Percentiles rank a stretch among this genome's conserved stretches.
These are phyloP conservation scores for Neurospora cerealis DNA, from an alignment of 495 filamentous ascomycete genomes.

Conservation along the genomic window DNA sequence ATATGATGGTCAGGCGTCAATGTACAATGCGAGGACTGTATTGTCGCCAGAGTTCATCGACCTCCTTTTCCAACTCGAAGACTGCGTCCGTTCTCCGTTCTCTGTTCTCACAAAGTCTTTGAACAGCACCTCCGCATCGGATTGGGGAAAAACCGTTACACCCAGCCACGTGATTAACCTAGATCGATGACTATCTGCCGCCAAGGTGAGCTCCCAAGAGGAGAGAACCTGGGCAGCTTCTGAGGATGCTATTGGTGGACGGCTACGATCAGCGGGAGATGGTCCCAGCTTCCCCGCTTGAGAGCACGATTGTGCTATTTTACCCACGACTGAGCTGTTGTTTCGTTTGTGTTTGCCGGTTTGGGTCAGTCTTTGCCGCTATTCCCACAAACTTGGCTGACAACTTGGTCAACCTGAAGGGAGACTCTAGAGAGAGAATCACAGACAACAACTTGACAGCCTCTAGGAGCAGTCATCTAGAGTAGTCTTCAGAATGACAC, in stretches of 20 bases:
- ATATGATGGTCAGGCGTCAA: constrained; percentile 17
- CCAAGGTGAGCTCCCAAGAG: not conserved
- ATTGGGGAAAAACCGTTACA: constrained; percentile 2
- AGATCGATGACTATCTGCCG: not conserved
- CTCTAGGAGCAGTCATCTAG: no score
- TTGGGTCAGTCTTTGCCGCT: not conserved
- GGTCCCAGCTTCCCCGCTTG: not conserved
- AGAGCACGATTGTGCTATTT: not conserved
- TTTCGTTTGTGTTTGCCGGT: not conserved
- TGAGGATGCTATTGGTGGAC: not conserved
- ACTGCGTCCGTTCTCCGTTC: constrained; percentile 13
- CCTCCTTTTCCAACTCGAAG: constrained; percentile 1
- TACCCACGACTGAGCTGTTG: not conserved
- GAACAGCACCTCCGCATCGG: not conserved
- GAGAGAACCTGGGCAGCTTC: not conserved
- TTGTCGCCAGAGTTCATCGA: constrained; percentile 11
- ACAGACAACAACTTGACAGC: not conserved
- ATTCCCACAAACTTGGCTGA: not conserved
- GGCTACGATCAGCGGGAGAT: not conserved
- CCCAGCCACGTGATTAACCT: constrained; percentile 20
- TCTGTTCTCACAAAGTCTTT: not conserved
- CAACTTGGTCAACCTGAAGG: not conserved
- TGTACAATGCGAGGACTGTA: constrained; percentile 18
- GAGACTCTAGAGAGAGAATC: not conserved
- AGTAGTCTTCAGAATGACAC: no score